Conservation (phyloP, 176 grass and related monocot species). For the Oryza australiensis region DNA sequence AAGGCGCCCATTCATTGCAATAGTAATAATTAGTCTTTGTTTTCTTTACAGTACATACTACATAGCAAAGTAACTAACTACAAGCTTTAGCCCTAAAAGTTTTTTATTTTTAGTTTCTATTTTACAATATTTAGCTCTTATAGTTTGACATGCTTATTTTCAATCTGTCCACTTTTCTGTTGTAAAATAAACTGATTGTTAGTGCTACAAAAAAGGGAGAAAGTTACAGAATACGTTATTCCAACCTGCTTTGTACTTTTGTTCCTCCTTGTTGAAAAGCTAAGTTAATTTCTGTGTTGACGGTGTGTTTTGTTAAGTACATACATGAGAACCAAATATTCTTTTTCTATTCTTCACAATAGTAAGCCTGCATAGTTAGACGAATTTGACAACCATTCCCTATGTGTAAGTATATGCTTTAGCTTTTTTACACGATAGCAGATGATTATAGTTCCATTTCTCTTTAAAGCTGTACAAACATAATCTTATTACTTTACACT, state of each 20-base stretch:
- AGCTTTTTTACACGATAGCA: background rate
- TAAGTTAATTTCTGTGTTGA: constrained; percentile 14
- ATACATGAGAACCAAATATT: background rate
- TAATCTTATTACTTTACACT: constrained; percentile 1
- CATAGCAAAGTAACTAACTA: background rate
- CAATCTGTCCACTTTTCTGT: constrained; percentile 11
- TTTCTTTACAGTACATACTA: constrained; percentile 30
- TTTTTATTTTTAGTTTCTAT: background rate
- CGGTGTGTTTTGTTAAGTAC: constrained; percentile 5
- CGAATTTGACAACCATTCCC: background rate
- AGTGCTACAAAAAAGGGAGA: background rate
- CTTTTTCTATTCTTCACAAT: constrained; percentile 14
- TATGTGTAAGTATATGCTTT: constrained; percentile 3
- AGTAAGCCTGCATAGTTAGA: background rate
- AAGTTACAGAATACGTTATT: background rate
- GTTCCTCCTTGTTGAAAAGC: background rate
- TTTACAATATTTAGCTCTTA: constrained; percentile 20
- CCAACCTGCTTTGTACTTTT: background rate
- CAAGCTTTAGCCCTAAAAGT: constrained; percentile 17
- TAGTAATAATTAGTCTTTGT: constrained; percentile 62
- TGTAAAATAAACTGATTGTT: background rate
- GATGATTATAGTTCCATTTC: constrained; percentile 25
- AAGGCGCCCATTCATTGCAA: constrained; percentile 78
- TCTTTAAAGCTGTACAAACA: background rate
- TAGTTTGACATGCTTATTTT: constrained; percentile 2